phyloP scores from a whole-genome alignment of 139 green algal genomes.

The Micractinium conductrix region DNA sequence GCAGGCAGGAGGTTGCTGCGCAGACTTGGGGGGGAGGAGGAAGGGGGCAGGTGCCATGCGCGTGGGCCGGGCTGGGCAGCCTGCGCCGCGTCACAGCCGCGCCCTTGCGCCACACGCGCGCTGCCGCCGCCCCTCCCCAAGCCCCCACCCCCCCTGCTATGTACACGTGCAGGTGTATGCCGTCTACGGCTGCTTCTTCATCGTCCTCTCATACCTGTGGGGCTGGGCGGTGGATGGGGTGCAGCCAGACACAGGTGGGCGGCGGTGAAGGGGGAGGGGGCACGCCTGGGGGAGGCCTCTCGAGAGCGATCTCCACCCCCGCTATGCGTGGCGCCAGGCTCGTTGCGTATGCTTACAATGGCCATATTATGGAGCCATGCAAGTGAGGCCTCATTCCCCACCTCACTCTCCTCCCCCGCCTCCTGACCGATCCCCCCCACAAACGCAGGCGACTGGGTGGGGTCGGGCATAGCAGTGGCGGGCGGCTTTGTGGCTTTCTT shows the following conservation, averaged over 20 bases:
- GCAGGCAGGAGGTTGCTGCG: too few relatives aligned
- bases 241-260: constrained; percentile 70
- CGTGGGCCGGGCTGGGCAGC: background rate
- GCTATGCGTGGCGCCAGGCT: too few relatives aligned
- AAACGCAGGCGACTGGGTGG: constrained; percentile 86
- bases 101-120: background rate
- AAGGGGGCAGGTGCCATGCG: background rate
- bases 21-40: too few relatives aligned
- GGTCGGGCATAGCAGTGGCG: constrained; percentile 70
- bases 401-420: too few relatives aligned
- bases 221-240: constrained; percentile 79
- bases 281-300: too few relatives aligned
- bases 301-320: too few relatives aligned
- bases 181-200: constrained; percentile 92
- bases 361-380: too few relatives aligned
- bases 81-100: too few relatives aligned
- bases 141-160: background rate
- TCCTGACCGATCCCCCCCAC: too few relatives aligned
- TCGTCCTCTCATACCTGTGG: constrained; percentile 84
- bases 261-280: too few relatives aligned
- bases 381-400: too few relatives aligned
- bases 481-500: constrained; percentile 79
- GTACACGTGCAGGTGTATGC: constrained; percentile 66
- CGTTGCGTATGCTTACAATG: too few relatives aligned
- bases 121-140: background rate